These are phyloP conservation scores for Exophiala phaeomuriformis DNA, from an alignment of 2,329 filamentous ascomycete species.

Conservation along the genomic window DNA sequence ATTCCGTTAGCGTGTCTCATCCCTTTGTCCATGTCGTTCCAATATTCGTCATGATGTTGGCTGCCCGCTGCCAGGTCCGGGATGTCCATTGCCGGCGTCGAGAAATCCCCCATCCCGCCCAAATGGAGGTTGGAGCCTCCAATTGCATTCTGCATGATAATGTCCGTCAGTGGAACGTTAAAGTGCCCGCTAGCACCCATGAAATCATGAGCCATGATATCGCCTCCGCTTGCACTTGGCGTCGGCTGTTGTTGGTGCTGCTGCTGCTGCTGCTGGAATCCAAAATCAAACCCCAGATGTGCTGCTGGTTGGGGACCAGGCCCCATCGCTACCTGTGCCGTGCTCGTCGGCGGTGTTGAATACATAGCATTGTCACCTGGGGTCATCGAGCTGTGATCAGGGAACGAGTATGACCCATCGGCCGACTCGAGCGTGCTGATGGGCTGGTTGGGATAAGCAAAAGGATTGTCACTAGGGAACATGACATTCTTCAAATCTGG, in stretches of 20 bases:
- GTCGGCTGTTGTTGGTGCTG: slow-evolving; percentile 3
- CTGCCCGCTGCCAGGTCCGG: background rate
- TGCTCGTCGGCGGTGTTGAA: slow-evolving; percentile 23
- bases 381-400: slow-evolving; percentile 6
- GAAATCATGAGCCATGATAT: background rate
- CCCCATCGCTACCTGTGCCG: slow-evolving; percentile 11
- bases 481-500: slow-evolving; percentile 46
- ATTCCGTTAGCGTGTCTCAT: slow-evolving; percentile 9
- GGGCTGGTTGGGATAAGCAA: slow-evolving; percentile 45
- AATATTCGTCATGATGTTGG: slow-evolving; percentile 17
- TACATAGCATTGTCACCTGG: slow-evolving; percentile 4
- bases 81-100: background rate
- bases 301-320: background rate
- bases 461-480: slow-evolving; percentile 45
- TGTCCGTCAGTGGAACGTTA: slow-evolving; percentile 15
- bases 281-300: slow-evolving; percentile 7
- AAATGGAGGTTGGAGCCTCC: background rate
- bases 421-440: slow-evolving; percentile 23
- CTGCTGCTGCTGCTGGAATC: slow-evolving; percentile 3
- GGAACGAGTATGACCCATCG: slow-evolving; percentile 17
- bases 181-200: slow-evolving; percentile 7
- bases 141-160: slow-evolving; percentile 6
- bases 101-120: background rate
- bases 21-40: slow-evolving; percentile 14
- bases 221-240: background rate